phyloP scores from a whole-genome alignment of 2,329 filamentous ascomycete species.

The Fusarium sp. region DNA sequence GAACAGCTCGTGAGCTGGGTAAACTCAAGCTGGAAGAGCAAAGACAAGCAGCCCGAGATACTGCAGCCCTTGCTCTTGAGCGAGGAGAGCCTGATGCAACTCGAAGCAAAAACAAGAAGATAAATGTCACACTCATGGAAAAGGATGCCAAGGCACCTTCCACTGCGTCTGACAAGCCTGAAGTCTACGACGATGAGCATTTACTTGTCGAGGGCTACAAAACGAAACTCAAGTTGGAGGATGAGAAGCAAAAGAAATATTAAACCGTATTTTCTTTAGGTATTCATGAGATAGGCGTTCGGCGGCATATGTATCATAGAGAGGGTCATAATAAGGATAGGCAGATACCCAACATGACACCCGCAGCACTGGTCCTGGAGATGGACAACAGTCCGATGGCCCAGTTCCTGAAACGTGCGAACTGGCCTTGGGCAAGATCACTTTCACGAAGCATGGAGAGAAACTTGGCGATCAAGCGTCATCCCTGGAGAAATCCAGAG shows the following conservation, averaged over 20 bases:
- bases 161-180: constrained; percentile 39
- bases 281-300: constrained; percentile 32
- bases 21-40: constrained; percentile 61
- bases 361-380: background rate
- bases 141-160: constrained; percentile 55
- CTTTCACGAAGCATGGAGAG: constrained; percentile 46
- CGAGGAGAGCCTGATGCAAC: constrained; percentile 51
- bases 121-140: constrained; percentile 66
- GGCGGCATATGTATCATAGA: constrained; percentile 21
- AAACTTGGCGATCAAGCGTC: constrained; percentile 92
- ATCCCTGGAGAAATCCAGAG: constrained; percentile 70
- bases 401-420: constrained; percentile 29
- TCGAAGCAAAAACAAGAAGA: constrained; percentile 53
- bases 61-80: constrained; percentile 63
- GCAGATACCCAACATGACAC: constrained; percentile 31
- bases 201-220: constrained; percentile 65
- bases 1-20: constrained; percentile 55
- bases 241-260: constrained; percentile 15
- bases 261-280: background rate
- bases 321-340: constrained; percentile 20
- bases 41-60: constrained; percentile 55
- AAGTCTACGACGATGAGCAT: constrained; percentile 56
- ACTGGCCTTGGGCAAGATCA: constrained; percentile 46
- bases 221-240: constrained; percentile 50
- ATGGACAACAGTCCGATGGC: constrained; percentile 6